Evolutionary conservation across 169 alveolate genomes (phyloP).

Genomic region (Amoebophrya sp.): DNA sequence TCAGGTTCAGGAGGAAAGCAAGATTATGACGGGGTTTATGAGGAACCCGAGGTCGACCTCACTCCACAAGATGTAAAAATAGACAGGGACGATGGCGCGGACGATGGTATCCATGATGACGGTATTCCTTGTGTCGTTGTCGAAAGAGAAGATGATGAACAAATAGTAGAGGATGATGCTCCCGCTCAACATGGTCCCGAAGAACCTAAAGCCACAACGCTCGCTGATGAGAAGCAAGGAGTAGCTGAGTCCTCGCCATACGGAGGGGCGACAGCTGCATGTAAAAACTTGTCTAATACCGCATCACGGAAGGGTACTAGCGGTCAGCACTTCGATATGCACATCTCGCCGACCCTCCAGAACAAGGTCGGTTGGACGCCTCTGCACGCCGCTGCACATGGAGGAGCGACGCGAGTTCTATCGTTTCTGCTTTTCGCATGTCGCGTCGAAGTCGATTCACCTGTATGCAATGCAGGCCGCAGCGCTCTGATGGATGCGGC

Average conservation of each 20-base stretch:
- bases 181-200: neutral
- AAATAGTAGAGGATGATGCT: neutral
- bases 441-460: neutral
- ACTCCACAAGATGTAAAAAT: too few relatives aligned
- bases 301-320: neutral
- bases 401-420: neutral
- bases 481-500: neutral
- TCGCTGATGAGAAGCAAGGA: neutral
- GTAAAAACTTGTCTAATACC: neutral
- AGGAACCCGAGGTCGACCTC: too few relatives aligned
- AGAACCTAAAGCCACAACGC: neutral
- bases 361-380: neutral
- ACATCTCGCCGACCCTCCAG: neutral
- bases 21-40: too few relatives aligned
- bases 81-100: too few relatives aligned
- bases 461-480: neutral
- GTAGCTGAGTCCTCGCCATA: neutral
- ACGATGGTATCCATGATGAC: too few relatives aligned
- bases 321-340: neutral
- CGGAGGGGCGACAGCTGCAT: neutral
- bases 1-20: too few relatives aligned
- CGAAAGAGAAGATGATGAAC: neutral
- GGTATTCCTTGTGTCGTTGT: neutral
- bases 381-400: neutral
- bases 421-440: neutral